Conservation (phyloP, 2,329 filamentous ascomycete species). For the Diplodia intermedia region DNA sequence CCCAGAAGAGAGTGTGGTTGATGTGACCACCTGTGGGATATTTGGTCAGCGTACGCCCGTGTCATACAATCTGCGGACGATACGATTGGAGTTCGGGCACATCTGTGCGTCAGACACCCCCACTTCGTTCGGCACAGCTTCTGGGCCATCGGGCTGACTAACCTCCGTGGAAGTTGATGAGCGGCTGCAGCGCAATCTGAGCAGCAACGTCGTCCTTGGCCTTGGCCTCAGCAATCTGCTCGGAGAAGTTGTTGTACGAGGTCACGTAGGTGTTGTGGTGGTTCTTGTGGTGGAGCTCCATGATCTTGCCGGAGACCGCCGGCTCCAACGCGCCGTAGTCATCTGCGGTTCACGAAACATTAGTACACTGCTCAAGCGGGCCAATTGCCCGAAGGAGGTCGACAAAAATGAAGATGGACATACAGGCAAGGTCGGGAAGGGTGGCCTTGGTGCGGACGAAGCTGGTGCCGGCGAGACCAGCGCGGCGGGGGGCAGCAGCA, state of each 20-base stretch:
- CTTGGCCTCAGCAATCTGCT: constrained; percentile 70
- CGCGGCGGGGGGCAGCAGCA: constrained; percentile 65
- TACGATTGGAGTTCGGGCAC: background rate
- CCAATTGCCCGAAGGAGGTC: background rate
- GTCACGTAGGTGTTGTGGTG: constrained; percentile 95
- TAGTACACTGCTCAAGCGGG: background rate
- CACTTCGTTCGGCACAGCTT: background rate
- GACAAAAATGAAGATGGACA: constrained; percentile 38
- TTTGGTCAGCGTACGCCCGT: constrained; percentile 7
- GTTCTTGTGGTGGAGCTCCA: constrained; percentile 94
- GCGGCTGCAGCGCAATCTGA: constrained; percentile 62
- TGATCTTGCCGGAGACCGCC: constrained; percentile 84
- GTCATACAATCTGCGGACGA: background rate
- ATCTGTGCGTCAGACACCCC: constrained; percentile 21
- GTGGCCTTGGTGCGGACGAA: constrained; percentile 90
- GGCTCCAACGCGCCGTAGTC: constrained; percentile 96
- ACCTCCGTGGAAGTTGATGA: constrained; percentile 72
- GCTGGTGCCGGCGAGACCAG: constrained; percentile 72
- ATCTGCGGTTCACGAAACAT: constrained; percentile 61
- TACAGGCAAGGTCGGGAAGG: constrained; percentile 85
- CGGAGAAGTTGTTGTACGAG: constrained; percentile 80
- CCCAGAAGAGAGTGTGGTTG: constrained; percentile 73
- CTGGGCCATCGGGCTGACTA: constrained; percentile 29
- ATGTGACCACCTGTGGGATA: constrained; percentile 62
- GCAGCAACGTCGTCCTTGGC: constrained; percentile 60